phyloP scores from a whole-genome alignment of 768 basidiomycete species.

The Trametes elegans region DNA sequence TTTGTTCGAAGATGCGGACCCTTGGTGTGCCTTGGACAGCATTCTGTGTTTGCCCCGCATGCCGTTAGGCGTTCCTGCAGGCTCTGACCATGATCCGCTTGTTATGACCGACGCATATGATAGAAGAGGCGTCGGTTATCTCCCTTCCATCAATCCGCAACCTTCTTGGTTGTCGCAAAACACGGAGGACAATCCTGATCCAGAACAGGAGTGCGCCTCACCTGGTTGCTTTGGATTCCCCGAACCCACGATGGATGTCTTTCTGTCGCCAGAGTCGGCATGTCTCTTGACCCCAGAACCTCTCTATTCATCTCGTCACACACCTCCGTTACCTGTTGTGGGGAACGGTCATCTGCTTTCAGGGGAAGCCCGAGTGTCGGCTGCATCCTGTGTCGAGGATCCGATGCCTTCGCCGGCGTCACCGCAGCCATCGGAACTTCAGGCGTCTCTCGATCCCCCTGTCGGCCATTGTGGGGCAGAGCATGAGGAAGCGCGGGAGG shows the following conservation, averaged over 20 bases:
- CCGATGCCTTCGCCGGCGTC: neutral
- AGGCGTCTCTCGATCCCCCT: neutral
- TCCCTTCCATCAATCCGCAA: neutral
- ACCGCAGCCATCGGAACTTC: neutral
- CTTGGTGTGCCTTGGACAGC: slow-evolving; percentile 17
- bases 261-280: neutral
- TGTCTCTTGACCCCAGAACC: too few relatives aligned
- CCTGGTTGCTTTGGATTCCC: too few relatives aligned
- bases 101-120: neutral
- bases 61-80: too few relatives aligned
- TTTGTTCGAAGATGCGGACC: slow-evolving; percentile 24
- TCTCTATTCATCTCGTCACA: too few relatives aligned
- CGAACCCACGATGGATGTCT: neutral
- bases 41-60: slow-evolving; percentile 9
- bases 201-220: neutral
- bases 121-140: slow-evolving; percentile 6
- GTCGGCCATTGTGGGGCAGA: neutral
- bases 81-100: neutral
- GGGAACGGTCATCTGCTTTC: too few relatives aligned
- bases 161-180: too few relatives aligned
- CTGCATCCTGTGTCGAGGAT: neutral
- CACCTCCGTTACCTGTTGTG: too few relatives aligned
- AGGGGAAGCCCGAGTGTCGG: neutral
- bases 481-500: neutral
- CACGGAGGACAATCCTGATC: neutral